Base-by-base conservation (phyloP, 2,329 filamentous ascomycete species). In the Botrytis medusae region DNA sequence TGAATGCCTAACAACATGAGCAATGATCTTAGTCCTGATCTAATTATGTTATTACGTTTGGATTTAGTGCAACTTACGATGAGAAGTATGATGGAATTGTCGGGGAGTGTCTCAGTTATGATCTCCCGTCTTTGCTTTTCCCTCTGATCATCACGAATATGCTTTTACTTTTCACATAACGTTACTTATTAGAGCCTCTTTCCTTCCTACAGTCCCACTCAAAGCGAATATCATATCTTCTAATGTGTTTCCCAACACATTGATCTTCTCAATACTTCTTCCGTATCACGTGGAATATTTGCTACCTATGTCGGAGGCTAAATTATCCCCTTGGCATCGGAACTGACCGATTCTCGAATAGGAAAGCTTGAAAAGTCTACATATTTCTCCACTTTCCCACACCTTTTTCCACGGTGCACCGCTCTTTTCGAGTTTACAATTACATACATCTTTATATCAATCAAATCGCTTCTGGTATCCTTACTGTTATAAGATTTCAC, bases 401-500 rank as follows among this genome's bases (percentile, higher is more conserved):
- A 68, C 64, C n/a, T 54, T 68, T 68, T 51, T 54, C 48, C 12
- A 54, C 48, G 14, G 48, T 54, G 48, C 48, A 44, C 37, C 34
- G 25, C 48, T 69, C 65, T 57, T 57, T 18, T n/a, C 18, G 34
- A 16, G 22, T 20, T 42, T n/a, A 29, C n/a, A 68, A 18, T 57
- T 57, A 9, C 51, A 57, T 57, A 16, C 51, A 32, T 42, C 18
- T n/a, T 68, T 22, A 57, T 12, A 57, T 54, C 48, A 69, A 32
- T 51, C 69, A 51, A 32, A 25, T 51, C 62, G 37, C 12, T 32
- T 42, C 3, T 37, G 16, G 20, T 42, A 40, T 71, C 32, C 29
- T 51, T 51, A 71, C 34, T 22, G 10, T 40, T 42, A 68, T n/a
- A 44, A 37, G 14, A 63, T 54, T 40, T n/a, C 71, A 72, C 71